Conservation (phyloP, 495 filamentous ascomycete genomes). For the Parathielavia hyrcaniae region DNA sequence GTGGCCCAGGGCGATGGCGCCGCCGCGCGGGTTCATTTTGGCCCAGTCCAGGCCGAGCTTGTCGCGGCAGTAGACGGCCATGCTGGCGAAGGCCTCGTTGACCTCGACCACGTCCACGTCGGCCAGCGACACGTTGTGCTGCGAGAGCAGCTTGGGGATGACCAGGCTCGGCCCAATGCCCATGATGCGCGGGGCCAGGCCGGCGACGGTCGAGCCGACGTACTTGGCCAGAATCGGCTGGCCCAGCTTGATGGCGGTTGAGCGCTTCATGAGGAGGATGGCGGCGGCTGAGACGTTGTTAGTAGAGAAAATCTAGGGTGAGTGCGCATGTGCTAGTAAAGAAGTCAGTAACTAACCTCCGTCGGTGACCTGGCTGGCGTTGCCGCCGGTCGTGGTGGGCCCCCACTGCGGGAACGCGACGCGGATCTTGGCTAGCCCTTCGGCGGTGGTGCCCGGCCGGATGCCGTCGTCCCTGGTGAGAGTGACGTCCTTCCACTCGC, state of each 20-base stretch:
- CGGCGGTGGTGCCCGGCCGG: constrained; percentile 80
- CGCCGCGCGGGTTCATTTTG: constrained; percentile 87
- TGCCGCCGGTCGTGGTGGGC: constrained; percentile 84
- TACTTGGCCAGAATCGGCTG: constrained; percentile 94
- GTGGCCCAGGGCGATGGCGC: constrained; percentile 73
- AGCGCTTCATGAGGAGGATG: constrained; percentile 88
- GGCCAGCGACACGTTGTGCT: constrained; percentile 69
- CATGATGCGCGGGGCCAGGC: constrained; percentile 89
- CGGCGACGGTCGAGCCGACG: constrained; percentile 83
- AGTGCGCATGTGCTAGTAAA: too few species aligned
- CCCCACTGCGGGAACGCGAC: constrained; percentile 89
- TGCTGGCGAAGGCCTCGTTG: constrained; percentile 96
- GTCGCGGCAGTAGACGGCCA: constrained; percentile 89
- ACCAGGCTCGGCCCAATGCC: constrained; percentile 91
- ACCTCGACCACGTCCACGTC: constrained; percentile 89
- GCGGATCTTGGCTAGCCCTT: constrained; percentile 75
- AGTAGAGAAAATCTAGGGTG: background rate
- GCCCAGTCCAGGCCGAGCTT: constrained; percentile 66
- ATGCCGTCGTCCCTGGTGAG: constrained; percentile 83
- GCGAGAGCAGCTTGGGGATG: constrained; percentile 84
- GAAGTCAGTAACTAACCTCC: constrained; percentile 47
- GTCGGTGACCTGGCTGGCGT: constrained; percentile 92
- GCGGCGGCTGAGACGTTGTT: constrained; percentile 56
- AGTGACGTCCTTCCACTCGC: constrained; percentile 67
- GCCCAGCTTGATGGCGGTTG: constrained; percentile 75